Conservation (phyloP, 148 eudicot species). For the Heliamphora exappendiculata region DNA sequence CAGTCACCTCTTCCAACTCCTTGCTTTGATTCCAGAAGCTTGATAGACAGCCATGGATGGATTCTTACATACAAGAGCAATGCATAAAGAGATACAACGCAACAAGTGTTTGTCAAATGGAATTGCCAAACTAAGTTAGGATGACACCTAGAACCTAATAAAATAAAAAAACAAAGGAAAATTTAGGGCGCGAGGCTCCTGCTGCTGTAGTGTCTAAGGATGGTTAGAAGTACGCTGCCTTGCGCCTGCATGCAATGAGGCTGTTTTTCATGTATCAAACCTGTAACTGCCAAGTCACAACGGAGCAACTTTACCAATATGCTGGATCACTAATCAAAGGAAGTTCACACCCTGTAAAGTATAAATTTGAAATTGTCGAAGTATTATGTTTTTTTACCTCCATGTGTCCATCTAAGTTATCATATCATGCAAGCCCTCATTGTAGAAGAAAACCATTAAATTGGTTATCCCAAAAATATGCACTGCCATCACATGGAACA, state of each 20-base stretch:
- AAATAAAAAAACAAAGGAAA: no score
- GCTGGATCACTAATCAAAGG: neutral
- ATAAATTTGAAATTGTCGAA: neutral
- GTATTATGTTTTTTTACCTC: neutral
- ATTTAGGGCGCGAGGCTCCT: neutral
- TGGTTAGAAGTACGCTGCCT: neutral
- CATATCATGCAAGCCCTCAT: neutral
- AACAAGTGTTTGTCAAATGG: no score
- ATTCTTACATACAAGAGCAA: no score
- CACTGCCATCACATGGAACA: neutral
- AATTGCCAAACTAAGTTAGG: no score
- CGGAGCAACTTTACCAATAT: neutral
- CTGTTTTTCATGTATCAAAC: neutral
- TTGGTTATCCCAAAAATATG: neutral
- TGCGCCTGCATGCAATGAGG: neutral
- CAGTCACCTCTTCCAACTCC: no score
- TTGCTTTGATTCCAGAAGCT: no score
- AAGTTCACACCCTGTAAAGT: neutral
- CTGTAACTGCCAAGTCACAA: neutral
- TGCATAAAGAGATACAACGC: no score
- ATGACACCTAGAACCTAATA: no score
- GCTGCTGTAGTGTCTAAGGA: neutral
- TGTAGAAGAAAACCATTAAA: neutral
- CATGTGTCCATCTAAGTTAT: neutral
- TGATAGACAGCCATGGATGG: no score